phyloP scores from a whole-genome alignment of 805 yeast genomes.

The Nakazawaea ambrosiae region DNA sequence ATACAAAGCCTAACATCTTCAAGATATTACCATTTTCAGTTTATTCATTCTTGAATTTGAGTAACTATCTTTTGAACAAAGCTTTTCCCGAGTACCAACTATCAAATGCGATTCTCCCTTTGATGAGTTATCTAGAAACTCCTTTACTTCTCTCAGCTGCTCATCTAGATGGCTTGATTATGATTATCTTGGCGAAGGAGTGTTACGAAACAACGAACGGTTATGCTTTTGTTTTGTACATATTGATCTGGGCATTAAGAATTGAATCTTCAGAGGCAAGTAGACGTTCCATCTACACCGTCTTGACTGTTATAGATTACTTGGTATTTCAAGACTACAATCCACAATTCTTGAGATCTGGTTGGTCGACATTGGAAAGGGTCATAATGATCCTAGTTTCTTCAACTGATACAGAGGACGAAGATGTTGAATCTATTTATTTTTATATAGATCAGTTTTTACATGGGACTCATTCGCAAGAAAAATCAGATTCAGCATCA shows the following conservation, averaged over 20 bases:
- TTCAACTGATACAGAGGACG: slow-evolving; percentile 8
- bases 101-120: slow-evolving; percentile 27
- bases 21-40: slow-evolving; percentile 34
- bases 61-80: slow-evolving; percentile 26
- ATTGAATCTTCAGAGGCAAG: slow-evolving; percentile 30
- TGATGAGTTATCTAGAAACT: slow-evolving; percentile 28
- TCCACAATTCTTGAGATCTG: slow-evolving; percentile 11
- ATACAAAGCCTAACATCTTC: slow-evolving; percentile 23
- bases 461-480: neutral
- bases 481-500: too few species aligned
- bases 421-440: slow-evolving; percentile 4
- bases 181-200: slow-evolving; percentile 23
- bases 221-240: slow-evolving; percentile 27
- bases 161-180: slow-evolving; percentile 28
- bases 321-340: slow-evolving; percentile 14
- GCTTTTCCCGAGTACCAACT: slow-evolving; percentile 24
- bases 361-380: slow-evolving; percentile 16
- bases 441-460: slow-evolving; percentile 5
- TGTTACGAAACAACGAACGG: slow-evolving; percentile 16
- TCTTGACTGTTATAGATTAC: slow-evolving; percentile 17
- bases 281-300: slow-evolving; percentile 21
- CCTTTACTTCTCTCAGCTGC: slow-evolving; percentile 32
- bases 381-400: slow-evolving; percentile 17
- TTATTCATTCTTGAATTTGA: slow-evolving; percentile 32
- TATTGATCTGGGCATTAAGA: slow-evolving; percentile 29